Evolutionary conservation across 495 filamentous ascomycete species (phyloP).

Genomic region (Daldinia loculata): DNA sequence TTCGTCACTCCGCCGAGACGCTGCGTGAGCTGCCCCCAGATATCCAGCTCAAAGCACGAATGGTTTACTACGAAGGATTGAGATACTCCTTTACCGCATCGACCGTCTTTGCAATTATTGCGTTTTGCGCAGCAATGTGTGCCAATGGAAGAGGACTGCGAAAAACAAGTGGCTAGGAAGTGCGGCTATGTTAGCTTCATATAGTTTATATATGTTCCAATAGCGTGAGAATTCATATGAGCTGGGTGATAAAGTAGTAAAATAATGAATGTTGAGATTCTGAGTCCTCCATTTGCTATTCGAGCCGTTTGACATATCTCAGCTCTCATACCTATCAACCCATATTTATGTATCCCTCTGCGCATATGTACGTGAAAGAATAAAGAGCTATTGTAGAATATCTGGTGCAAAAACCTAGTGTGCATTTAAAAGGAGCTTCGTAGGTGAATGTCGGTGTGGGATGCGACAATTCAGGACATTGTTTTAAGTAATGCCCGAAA

Average conservation of each 20-base stretch:
- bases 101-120: slow-evolving; percentile 59
- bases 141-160: slow-evolving; percentile 58
- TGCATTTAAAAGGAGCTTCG: background rate
- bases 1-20: slow-evolving; percentile 67
- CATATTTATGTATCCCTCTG: no score
- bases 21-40: slow-evolving; percentile 64
- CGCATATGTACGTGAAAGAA: no score
- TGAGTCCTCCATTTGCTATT: no score
- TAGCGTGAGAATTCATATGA: no score
- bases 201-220: background rate
- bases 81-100: slow-evolving; percentile 64
- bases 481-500: background rate
- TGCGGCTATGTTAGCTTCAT: background rate
- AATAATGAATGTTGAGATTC: no score
- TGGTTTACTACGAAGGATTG: slow-evolving; percentile 68
- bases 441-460: background rate
- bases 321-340: no score
- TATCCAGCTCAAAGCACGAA: slow-evolving; percentile 65
- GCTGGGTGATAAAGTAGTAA: no score
- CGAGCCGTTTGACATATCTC: no score
- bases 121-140: slow-evolving; percentile 61
- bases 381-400: no score
- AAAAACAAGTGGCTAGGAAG: slow-evolving; percentile 33
- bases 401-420: no score
- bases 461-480: background rate